Conservation (phyloP, 495 filamentous ascomycete species). For the Glonium stellatum region DNA sequence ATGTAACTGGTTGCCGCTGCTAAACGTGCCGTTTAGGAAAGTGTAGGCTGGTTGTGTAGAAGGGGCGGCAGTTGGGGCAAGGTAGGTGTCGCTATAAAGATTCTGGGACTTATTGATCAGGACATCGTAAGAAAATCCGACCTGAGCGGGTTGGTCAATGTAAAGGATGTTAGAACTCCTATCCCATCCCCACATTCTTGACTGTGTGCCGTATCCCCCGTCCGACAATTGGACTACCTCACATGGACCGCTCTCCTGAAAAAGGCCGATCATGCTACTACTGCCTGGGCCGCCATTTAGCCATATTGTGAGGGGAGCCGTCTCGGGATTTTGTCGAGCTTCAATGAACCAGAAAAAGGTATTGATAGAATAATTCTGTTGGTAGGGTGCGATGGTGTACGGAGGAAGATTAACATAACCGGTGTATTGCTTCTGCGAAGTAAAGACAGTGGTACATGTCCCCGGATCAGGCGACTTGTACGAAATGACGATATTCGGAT, state of each 20-base stretch:
- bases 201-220: constrained; percentile 35
- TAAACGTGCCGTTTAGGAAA: constrained; percentile 59
- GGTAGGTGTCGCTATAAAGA: constrained; percentile 26
- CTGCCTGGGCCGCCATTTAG: constrained; percentile 56
- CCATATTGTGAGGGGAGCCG: constrained; percentile 44
- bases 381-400: constrained; percentile 42
- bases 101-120: constrained; percentile 37
- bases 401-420: constrained; percentile 47
- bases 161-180: constrained; percentile 39
- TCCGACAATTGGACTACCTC: constrained; percentile 35
- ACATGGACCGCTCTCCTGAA: constrained; percentile 35
- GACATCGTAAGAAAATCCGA: constrained; percentile 41
- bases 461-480: constrained; percentile 52
- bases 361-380: constrained; percentile 56
- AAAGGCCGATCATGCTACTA: constrained; percentile 35
- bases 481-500: constrained; percentile 52
- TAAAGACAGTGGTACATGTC: constrained; percentile 32
- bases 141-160: constrained; percentile 40
- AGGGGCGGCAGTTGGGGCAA: constrained; percentile 22
- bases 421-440: constrained; percentile 33
- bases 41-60: constrained; percentile 37
- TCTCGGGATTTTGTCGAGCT: constrained; percentile 35
- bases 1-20: constrained; percentile 43
- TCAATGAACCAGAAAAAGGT: constrained; percentile 43
- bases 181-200: constrained; percentile 37